Evolutionary conservation across 768 basidiomycete species (phyloP).

Genomic region (Lactarius sanguifluus): DNA sequence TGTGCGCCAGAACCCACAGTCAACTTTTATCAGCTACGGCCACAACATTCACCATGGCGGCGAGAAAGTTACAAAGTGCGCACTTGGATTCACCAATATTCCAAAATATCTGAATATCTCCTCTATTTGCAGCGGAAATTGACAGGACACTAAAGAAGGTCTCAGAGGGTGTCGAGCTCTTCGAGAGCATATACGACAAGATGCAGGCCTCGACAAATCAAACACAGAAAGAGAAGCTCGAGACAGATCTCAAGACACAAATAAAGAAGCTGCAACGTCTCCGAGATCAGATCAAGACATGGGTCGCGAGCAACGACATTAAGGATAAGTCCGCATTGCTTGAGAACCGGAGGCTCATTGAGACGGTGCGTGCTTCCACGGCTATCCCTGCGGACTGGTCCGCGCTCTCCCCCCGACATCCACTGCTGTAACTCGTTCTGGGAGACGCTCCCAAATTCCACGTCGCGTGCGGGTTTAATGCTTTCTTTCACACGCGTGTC

Average conservation of each 20-base stretch:
- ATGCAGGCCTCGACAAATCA: constrained; percentile 95
- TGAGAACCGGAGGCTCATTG: constrained; percentile 94
- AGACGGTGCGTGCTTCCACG: constrained; percentile 68
- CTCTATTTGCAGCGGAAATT: constrained; percentile 77
- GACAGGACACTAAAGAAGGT: constrained; percentile 99
- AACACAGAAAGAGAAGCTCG: constrained; percentile 98
- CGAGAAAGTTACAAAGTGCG: constrained; percentile 85
- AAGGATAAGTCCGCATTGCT: constrained; percentile 94
- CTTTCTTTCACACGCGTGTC: background rate
- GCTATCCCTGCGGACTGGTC: background rate
- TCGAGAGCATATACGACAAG: constrained; percentile 96
- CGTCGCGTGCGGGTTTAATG: constrained; percentile 2
- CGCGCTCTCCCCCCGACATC: background rate
- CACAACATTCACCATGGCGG: constrained; percentile 62
- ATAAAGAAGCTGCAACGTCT: constrained; percentile 92
- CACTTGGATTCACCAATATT: background rate
- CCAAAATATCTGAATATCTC: background rate
- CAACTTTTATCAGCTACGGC: constrained; percentile 22
- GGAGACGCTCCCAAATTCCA: background rate
- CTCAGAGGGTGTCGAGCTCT: constrained; percentile 90
- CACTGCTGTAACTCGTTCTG: background rate
- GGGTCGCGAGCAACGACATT: constrained; percentile 97
- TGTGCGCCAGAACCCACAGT: constrained; percentile 2
- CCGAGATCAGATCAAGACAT: constrained; percentile 89
- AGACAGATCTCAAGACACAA: constrained; percentile 94